phyloP scores from a whole-genome alignment of 805 yeast species.

The Starmerella vitae region DNA sequence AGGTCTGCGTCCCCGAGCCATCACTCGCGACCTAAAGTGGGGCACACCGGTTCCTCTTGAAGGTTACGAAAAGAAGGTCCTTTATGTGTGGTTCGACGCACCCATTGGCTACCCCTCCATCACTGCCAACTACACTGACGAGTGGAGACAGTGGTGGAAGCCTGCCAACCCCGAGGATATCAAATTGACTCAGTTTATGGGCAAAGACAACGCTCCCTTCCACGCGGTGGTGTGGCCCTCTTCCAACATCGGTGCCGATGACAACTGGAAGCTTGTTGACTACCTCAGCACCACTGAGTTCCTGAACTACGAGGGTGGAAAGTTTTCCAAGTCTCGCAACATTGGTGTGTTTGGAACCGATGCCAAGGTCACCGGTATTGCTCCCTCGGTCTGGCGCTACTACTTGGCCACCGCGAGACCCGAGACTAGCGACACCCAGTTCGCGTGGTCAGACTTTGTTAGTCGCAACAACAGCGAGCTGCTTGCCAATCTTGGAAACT shows the following conservation, averaged over 20 bases:
- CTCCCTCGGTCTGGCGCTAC: slow-evolving; percentile 95
- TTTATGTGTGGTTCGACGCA: slow-evolving; percentile 99
- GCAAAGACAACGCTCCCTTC: slow-evolving; percentile 98
- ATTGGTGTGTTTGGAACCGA: slow-evolving; percentile 97
- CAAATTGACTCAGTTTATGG: slow-evolving; percentile 91
- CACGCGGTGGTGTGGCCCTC: slow-evolving; percentile 98
- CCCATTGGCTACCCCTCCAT: slow-evolving; percentile 92
- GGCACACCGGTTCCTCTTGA: slow-evolving; percentile 96
- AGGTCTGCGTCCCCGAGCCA: slow-evolving; percentile 86
- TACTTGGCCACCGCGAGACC: slow-evolving; percentile 88
- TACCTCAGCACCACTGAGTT: slow-evolving; percentile 92
- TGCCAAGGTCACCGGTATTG: slow-evolving; percentile 82
- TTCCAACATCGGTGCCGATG: slow-evolving; percentile 74
- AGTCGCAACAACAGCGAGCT: slow-evolving; percentile 86
- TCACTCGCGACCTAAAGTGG: slow-evolving; percentile 95
- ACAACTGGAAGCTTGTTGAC: slow-evolving; percentile 79
- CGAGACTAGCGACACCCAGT: slow-evolving; percentile 89
- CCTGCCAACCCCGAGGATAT: slow-evolving; percentile 63
- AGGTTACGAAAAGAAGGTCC: slow-evolving; percentile 73
- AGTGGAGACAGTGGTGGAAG: slow-evolving; percentile 91
- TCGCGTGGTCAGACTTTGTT: slow-evolving; percentile 94
- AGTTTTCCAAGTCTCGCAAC: slow-evolving; percentile 95
- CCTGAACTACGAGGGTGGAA: slow-evolving; percentile 94
- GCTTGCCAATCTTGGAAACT: slow-evolving; percentile 91
- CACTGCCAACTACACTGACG: slow-evolving; percentile 76